phyloP scores from a whole-genome alignment of 2,329 filamentous ascomycete species.

The Fusarium veterinarium region DNA sequence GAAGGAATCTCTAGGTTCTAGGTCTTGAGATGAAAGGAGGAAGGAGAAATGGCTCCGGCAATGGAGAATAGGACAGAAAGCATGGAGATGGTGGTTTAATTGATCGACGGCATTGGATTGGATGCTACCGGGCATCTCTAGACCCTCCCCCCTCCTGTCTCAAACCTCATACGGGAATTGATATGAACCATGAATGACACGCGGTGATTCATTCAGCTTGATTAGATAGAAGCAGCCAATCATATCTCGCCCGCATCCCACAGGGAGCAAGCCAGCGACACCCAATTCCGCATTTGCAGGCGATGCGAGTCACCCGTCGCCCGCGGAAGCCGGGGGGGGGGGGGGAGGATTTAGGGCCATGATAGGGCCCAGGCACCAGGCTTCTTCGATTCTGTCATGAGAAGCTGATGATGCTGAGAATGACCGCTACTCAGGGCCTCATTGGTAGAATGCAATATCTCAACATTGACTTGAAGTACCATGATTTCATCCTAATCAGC shows the following conservation, averaged over 20 bases:
- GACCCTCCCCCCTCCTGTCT: slow-evolving; percentile 19
- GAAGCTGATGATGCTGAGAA: slow-evolving; percentile 4
- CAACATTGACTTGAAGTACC: not conserved
- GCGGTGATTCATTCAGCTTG: slow-evolving; percentile 39
- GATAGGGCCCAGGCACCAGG: not conserved
- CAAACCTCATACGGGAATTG: slow-evolving; percentile 9
- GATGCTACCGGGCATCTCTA: slow-evolving; percentile 10
- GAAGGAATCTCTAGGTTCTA: slow-evolving; percentile 1
- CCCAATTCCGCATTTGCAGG: slow-evolving; percentile 22
- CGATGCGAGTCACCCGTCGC: slow-evolving; percentile 65
- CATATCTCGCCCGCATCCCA: slow-evolving; percentile 48
- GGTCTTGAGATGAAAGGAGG: slow-evolving; percentile 1
- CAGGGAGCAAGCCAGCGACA: slow-evolving; percentile 36
- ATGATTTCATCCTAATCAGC: not conserved
- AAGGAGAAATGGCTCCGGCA: slow-evolving; percentile 8
- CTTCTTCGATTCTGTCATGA: not conserved
- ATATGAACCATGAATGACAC: slow-evolving; percentile 39
- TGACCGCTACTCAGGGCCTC: not conserved
- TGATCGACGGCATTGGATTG: slow-evolving; percentile 21
- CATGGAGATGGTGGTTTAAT: slow-evolving; percentile 23
- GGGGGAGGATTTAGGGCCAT: slow-evolving; percentile 8
- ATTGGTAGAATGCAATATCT: slow-evolving; percentile 3
- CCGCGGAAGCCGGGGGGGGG: slow-evolving; percentile 15
- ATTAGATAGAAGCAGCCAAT: slow-evolving; percentile 43
- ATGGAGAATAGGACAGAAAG: not conserved